phyloP scores from a whole-genome alignment of 176 grass and related monocot species.

The Zizania latifolia region DNA sequence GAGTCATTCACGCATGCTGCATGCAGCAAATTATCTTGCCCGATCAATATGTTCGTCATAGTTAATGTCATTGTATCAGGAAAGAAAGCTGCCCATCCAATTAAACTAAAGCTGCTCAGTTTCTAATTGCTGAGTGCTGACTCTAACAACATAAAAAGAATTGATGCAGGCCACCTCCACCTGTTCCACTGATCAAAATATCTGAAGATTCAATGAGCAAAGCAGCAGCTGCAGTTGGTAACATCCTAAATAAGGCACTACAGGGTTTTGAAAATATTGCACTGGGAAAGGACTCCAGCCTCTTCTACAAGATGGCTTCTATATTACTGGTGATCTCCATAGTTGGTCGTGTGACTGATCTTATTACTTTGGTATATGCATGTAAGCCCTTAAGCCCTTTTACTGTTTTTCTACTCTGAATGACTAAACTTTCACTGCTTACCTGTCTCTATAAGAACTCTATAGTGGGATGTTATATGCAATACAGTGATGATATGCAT shows the following conservation, averaged over 20 bases:
- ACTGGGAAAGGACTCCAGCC: slow-evolving; percentile 43
- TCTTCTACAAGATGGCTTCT: slow-evolving; percentile 50
- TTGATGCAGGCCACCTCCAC: slow-evolving; percentile 39
- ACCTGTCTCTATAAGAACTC: not conserved
- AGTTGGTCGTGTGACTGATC: slow-evolving; percentile 35
- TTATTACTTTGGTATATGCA: slow-evolving; percentile 44
- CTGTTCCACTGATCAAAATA: slow-evolving; percentile 47
- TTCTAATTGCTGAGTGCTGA: not conserved
- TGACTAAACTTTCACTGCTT: not conserved
- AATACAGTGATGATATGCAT: not conserved
- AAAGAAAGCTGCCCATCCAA: not conserved
- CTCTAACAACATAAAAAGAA: not conserved
- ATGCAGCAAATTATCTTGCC: not conserved
- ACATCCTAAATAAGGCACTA: slow-evolving; percentile 31
- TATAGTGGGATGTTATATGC: not conserved
- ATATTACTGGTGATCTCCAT: slow-evolving; percentile 43
- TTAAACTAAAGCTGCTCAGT: not conserved
- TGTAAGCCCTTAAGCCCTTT: slow-evolving; percentile 43
- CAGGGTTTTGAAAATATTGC: slow-evolving; percentile 43
- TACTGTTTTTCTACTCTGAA: slow-evolving; percentile 6
- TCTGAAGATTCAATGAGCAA: slow-evolving; percentile 31
- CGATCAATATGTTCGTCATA: not conserved
- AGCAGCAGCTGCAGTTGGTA: slow-evolving; percentile 15
- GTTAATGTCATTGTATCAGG: not conserved
- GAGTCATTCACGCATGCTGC: too few species aligned